Base-by-base conservation (phyloP, 1,284 basidiomycete species). In the Xanthoconium separans region DNA sequence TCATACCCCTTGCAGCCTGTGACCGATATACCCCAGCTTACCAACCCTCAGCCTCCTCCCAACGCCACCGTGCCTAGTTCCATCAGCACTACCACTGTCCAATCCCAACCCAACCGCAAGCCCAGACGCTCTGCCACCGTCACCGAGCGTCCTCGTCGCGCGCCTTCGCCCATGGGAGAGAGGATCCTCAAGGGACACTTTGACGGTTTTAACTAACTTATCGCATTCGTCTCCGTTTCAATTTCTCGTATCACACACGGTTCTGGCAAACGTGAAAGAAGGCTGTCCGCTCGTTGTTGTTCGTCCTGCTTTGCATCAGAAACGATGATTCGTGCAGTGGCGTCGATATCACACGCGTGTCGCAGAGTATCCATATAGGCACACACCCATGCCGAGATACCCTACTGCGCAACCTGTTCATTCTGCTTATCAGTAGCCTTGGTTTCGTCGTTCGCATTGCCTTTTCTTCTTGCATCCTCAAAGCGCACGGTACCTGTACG, bases 151-250 rank as follows among this genome's bases (percentile, higher is more conserved):
- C 80, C 77, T 15, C 84, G 79, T 47, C 75, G 88, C 53, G 87
- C 85, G 4, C 88, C 88, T n/a, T 89, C 87, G 34, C 88, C 89
- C 4, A 91, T 91, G 89, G 89, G 88, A 58, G 88, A 91, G 71
- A 78, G 88, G 54, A 91, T 91, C 55, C 77, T 91, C 58, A 91
- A 87, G 74, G 88, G 88, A 11, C 89, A 91, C 61, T 91, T 91
- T 61, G 88, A 91, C 65, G 85, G 89, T 40, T 91, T 91, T 75
- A 87, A 87, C 69, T 86, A 64, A 66, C 44, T 53, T 48, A 50
- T 46, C 34, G 20, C 44, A 39, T 58, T 39, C 2, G 27, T 20
- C 22, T 31, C 16, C 37, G 22, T 50, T 54, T 24, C 44, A 24
- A 18, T 36, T 41, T 3, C 44, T 41, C 41, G 34, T 33, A 4